Base-by-base conservation (phyloP, 176 grass and related monocot genomes). In the Avena eriantha region DNA sequence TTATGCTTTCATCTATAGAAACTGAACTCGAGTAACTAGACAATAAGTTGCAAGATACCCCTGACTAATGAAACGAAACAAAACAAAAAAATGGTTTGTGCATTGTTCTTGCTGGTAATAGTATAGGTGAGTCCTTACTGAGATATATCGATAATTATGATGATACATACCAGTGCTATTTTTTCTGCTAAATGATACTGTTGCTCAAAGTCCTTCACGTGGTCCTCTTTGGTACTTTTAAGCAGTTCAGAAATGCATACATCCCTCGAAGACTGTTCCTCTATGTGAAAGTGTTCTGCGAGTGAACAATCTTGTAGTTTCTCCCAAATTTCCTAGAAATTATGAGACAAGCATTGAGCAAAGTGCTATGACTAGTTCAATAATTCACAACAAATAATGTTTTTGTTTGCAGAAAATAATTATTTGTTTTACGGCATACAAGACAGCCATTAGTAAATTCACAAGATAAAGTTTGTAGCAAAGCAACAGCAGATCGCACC, bases 131-230 rank as follows among this genome's bases (percentile, higher is more conserved):
- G 48, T 57, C 31, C 8, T 79, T 73, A 3, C 3, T 29, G 80
- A 34, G 41, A 49, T 72, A 22, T 35, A 55, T 16, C 18, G 4
- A 55, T 46, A 74, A 26, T 67, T 5, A 73, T 4, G 4, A 83
- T 58, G 8, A 70, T 71, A 58, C 87, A 58, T 88, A 95, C 88
- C 70, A n/a, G 73, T 51, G 81, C 2, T 90, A 95, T 58, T 79
- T 68, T 88, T 77, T 92, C 88, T 66, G 68, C 81, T 77, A 92
- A 82, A 79, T 64, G 64, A 86, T 95, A 90, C 34, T 92, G 85
- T 73, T 59, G 66, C 55, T 88, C 88, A 68, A 92, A 88, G 64
- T 84, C 90, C 86, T 80, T 82, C 68, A 92, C 36, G 58, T 72
- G 70, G 53, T 61, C 79, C 64, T 86, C 88, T 81, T 88, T 70